Evolutionary conservation across 2,329 filamentous ascomycete genomes (phyloP).

Genomic region (Trichoderma pleuroti): DNA sequence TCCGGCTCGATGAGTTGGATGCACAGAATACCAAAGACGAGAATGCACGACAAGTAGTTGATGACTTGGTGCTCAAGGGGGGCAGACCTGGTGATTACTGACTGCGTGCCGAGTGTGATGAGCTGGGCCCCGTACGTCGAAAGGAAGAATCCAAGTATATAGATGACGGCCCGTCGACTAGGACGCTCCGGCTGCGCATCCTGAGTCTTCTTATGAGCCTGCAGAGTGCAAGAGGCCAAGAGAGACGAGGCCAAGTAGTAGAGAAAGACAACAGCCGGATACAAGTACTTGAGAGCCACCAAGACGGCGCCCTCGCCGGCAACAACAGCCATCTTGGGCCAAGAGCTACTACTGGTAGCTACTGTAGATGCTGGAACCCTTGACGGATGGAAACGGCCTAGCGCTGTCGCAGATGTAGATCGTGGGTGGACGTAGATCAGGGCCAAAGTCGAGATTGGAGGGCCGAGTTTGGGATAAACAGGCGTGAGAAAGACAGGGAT

Average conservation of each 20-base stretch:
- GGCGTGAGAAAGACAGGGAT: not conserved
- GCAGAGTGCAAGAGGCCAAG: constrained; percentile 51
- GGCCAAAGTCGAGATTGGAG: not conserved
- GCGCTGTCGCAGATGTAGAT: not conserved
- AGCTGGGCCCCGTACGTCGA: constrained; percentile 49
- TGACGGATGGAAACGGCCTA: not conserved
- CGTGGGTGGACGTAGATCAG: not conserved
- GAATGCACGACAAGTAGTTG: constrained; percentile 57
- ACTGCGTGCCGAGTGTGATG: constrained; percentile 32
- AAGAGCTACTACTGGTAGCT: not conserved
- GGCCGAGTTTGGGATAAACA: not conserved
- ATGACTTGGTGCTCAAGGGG: constrained; percentile 50
- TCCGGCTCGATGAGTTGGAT: constrained; percentile 50
- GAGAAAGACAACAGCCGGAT: constrained; percentile 53
- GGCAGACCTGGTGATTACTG: constrained; percentile 17
- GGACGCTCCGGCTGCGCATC: constrained; percentile 21
- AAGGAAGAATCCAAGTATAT: constrained; percentile 44
- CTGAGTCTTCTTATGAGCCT: constrained; percentile 37
- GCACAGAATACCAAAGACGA: constrained; percentile 62
- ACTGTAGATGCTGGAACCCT: not conserved
- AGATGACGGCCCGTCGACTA: constrained; percentile 30
- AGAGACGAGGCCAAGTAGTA: constrained; percentile 54
- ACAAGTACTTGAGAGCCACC: constrained; percentile 54
- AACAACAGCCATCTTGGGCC: constrained; percentile 15
- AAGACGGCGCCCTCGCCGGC: constrained; percentile 29